phyloP scores from a whole-genome alignment of 108 stramenopile species.

The Cyclotella choctawhatcheeana region DNA sequence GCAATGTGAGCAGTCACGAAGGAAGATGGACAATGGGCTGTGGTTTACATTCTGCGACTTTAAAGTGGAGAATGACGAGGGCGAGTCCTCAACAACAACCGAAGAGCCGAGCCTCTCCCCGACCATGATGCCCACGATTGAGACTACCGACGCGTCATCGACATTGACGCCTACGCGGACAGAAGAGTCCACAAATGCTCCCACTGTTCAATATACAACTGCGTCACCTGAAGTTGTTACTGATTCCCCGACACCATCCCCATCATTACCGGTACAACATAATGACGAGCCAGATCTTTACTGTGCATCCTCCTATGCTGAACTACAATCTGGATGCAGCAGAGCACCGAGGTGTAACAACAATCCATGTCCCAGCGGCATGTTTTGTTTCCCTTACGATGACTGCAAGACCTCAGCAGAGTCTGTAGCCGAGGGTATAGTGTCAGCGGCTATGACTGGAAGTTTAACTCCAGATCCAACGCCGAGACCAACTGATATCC shows the following conservation, averaged over 20 bases:
- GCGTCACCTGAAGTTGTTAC: too few relatives aligned
- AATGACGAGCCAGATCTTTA: not conserved
- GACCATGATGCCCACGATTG: too few relatives aligned
- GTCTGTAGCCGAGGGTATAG: not conserved
- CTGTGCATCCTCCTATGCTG: not conserved
- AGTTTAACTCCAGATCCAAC: not conserved
- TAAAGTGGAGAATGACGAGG: not conserved
- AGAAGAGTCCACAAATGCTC: too few relatives aligned
- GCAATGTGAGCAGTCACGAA: not conserved
- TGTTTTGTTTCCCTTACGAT: constrained; percentile 13
- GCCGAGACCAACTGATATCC: not conserved
- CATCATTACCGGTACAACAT: too few relatives aligned
- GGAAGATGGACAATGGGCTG: not conserved
- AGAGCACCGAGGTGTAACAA: not conserved
- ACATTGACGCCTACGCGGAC: too few relatives aligned
- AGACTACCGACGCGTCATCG: too few relatives aligned
- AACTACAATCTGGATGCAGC: not conserved
- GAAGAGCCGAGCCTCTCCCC: not conserved
- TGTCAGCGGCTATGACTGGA: not conserved
- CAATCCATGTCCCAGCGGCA: not conserved
- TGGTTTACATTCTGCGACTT: not conserved
- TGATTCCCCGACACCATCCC: too few relatives aligned
- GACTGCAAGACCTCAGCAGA: not conserved
- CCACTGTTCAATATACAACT: too few relatives aligned
- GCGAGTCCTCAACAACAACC: not conserved